These are phyloP conservation scores for Verticillium albo-atrum DNA, from an alignment of 2,329 filamentous ascomycete genomes.

Conservation along the genomic window DNA sequence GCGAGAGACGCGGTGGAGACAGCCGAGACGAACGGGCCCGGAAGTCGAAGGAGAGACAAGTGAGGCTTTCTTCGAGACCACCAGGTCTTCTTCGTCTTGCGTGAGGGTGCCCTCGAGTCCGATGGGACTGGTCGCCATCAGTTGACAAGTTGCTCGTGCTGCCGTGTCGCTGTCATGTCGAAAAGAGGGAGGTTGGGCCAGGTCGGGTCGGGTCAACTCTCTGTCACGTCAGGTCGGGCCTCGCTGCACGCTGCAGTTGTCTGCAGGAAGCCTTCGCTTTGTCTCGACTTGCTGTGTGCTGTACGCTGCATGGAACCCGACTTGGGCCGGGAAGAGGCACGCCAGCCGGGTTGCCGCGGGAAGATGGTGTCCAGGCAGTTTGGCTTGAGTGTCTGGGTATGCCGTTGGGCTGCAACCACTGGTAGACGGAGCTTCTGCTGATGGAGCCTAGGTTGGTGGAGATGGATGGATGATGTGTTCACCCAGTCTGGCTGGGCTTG, in stretches of 20 bases:
- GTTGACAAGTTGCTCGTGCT: background rate
- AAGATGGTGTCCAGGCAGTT: background rate
- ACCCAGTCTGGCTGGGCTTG: background rate
- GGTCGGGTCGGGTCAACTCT: background rate
- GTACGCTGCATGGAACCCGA: background rate
- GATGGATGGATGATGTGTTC: background rate
- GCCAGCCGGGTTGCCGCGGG: background rate
- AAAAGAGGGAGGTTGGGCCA: background rate
- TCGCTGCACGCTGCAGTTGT: background rate
- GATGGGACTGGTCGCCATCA: background rate
- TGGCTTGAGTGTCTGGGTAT: background rate
- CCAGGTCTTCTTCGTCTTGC: background rate
- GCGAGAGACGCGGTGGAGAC: slow-evolving; percentile 11
- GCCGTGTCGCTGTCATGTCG: background rate
- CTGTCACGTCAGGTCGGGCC: too few relatives aligned
- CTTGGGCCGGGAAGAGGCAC: background rate
- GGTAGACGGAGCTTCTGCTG: background rate
- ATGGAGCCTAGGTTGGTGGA: background rate
- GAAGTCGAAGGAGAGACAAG: background rate
- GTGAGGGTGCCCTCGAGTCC: background rate
- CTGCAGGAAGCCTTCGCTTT: background rate
- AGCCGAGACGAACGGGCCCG: background rate
- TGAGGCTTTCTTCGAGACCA: background rate
- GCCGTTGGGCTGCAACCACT: background rate
- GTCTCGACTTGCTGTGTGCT: background rate